These are phyloP conservation scores for Nigrospora osmanthi DNA, from an alignment of 2,329 filamentous ascomycete genomes.

Conservation along the genomic window DNA sequence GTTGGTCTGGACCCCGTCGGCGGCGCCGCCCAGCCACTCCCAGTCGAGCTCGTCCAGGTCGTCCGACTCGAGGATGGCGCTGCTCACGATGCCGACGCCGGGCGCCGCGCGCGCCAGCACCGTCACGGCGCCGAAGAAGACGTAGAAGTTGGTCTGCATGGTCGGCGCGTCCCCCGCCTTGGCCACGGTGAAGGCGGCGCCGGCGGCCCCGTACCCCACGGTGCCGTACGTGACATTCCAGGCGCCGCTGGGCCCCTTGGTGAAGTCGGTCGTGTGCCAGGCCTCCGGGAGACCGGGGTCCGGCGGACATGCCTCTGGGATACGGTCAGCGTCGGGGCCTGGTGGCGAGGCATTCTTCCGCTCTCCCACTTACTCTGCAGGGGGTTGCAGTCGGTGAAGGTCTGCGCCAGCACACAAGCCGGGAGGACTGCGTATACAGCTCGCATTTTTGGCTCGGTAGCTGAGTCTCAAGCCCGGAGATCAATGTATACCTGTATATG, in stretches of 20 bases:
- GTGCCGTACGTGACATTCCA: conserved; percentile 35
- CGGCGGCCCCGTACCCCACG: conserved; percentile 37
- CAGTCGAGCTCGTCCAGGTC: conserved; percentile 92
- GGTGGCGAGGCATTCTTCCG: no score
- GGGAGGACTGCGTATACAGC: no score
- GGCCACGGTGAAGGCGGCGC: conserved; percentile 59
- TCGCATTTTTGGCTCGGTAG: no score
- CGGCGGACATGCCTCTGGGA: no score
- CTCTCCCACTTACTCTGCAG: conserved; percentile 24
- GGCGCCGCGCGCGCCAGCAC: conserved; percentile 70
- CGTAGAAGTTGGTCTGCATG: conserved; percentile 74
- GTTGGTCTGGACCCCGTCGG: conserved; percentile 70
- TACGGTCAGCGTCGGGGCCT: no score
- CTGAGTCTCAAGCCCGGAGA: no score
- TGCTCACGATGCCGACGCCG: conserved; percentile 82
- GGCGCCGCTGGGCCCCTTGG: conserved; percentile 50
- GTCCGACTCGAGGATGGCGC: conserved; percentile 82
- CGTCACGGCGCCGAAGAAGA: conserved; percentile 92
- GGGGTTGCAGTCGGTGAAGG: conserved; percentile 48
- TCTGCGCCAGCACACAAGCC: conserved; percentile 34
- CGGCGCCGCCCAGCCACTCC: conserved; percentile 82
- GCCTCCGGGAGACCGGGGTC: no score
- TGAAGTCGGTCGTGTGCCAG: conserved; percentile 52
- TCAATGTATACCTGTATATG: no score
- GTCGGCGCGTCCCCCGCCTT: conserved; percentile 60